These are phyloP conservation scores for Coriaria nepalensis DNA, from an alignment of 306 rosid species.

Conservation along the genomic window DNA sequence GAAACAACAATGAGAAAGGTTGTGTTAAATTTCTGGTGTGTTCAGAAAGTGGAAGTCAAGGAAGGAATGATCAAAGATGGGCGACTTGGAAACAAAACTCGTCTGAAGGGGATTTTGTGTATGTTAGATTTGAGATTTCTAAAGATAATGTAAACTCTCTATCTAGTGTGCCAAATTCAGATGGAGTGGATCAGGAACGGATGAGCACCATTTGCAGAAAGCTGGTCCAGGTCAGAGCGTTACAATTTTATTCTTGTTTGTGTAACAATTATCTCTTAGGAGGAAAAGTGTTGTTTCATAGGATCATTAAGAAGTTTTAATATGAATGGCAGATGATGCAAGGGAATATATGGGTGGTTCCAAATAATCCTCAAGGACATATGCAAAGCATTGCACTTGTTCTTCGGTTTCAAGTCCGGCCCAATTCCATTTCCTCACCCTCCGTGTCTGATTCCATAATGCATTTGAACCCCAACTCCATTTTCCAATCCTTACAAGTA, in stretches of 20 bases:
- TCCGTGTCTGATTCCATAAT: conserved; percentile 28
- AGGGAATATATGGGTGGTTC: conserved; percentile 78
- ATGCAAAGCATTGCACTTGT: conserved; percentile 82
- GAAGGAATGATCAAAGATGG: conserved; percentile 82
- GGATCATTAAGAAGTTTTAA: conserved; percentile 1
- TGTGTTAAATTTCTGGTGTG: conserved; percentile 45
- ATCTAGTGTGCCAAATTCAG: conserved; percentile 42
- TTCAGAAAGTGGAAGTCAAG: conserved; percentile 69
- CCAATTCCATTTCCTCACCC: conserved; percentile 29
- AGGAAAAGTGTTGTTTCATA: not conserved
- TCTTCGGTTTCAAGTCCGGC: conserved; percentile 68
- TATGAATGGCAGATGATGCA: conserved; percentile 71
- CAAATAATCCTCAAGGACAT: conserved; percentile 49
- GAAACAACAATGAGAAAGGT: conserved; percentile 41
- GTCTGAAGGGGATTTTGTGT: conserved; percentile 56
- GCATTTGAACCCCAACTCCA: conserved; percentile 43
- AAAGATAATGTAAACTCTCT: conserved; percentile 42
- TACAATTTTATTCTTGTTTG: not conserved
- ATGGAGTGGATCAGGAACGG: conserved; percentile 46
- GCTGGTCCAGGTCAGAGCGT: conserved; percentile 74
- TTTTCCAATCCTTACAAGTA: conserved; percentile 65
- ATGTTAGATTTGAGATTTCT: conserved; percentile 75
- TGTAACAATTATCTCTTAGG: not conserved
- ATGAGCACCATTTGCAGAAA: conserved; percentile 80
- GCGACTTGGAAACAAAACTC: conserved; percentile 66